Conservation (phyloP, 1,284 basidiomycete genomes). For the Coniophora puteana region DNA sequence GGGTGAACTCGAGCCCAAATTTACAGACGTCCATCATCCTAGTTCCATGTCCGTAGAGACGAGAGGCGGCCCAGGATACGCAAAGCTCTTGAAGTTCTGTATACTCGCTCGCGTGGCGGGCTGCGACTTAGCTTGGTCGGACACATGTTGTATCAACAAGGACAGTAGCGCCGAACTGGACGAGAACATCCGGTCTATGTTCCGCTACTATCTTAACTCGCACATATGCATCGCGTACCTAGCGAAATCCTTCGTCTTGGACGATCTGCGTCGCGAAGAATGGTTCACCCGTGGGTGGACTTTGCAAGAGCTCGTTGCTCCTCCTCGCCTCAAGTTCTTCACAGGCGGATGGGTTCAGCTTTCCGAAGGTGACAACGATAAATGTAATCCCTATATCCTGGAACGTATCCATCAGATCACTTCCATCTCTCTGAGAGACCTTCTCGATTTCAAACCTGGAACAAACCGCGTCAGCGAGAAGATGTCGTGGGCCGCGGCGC, state of each 20-base stretch:
- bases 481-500: slow-evolving; percentile 30
- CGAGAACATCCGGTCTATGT: slow-evolving; percentile 29
- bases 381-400: slow-evolving; percentile 21
- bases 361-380: slow-evolving; percentile 20
- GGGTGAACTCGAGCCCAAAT: slow-evolving; percentile 1
- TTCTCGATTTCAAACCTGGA: slow-evolving; percentile 24
- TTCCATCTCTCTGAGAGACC: slow-evolving; percentile 21
- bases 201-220: slow-evolving; percentile 27
- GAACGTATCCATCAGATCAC: slow-evolving; percentile 24
- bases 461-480: slow-evolving; percentile 21
- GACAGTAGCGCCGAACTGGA: slow-evolving; percentile 23
- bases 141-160: slow-evolving; percentile 17
- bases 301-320: slow-evolving; percentile 23
- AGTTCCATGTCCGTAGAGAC: no score
- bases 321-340: slow-evolving; percentile 26
- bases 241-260: slow-evolving; percentile 23
- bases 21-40: slow-evolving; percentile 9
- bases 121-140: slow-evolving; percentile 27
- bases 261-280: slow-evolving; percentile 24
- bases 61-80: no score
- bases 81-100: slow-evolving; percentile 24
- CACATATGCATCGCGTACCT: slow-evolving; percentile 29
- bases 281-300: slow-evolving; percentile 31
- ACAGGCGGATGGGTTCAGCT: slow-evolving; percentile 21
- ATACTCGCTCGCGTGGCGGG: slow-evolving; percentile 22